phyloP scores from a whole-genome alignment of 2,329 filamentous ascomycete species.

The Fonsecaea monophora region DNA sequence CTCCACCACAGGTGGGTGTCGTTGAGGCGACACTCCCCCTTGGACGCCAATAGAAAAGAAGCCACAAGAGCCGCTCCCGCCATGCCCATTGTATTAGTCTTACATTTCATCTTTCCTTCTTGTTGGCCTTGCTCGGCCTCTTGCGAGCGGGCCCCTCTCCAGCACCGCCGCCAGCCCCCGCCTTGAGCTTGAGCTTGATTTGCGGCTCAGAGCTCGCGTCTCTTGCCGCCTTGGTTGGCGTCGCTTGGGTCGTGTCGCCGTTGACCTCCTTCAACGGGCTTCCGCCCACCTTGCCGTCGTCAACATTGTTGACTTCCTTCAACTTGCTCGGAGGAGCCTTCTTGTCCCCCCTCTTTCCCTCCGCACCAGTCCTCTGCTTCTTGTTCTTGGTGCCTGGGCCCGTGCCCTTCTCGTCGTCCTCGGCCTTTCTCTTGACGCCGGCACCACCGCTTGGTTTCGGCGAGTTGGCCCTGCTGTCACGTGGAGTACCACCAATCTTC shows the following conservation, averaged over 20 bases:
- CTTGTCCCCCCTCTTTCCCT: slow-evolving; percentile 36
- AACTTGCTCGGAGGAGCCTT: slow-evolving; percentile 38
- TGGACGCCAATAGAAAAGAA: background rate
- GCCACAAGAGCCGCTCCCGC: background rate
- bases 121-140: slow-evolving; percentile 30
- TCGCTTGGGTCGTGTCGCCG: slow-evolving; percentile 38
- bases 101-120: slow-evolving; percentile 25
- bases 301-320: slow-evolving; percentile 36
- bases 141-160: slow-evolving; percentile 27
- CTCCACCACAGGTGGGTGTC: background rate
- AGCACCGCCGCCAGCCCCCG: slow-evolving; percentile 3
- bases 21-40: background rate
- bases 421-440: slow-evolving; percentile 39
- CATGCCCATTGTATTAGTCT: slow-evolving; percentile 6
- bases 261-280: slow-evolving; percentile 37
- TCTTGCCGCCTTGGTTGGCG: slow-evolving; percentile 33
- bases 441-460: slow-evolving; percentile 38
- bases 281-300: slow-evolving; percentile 30
- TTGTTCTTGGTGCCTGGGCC: slow-evolving; percentile 24
- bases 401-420: slow-evolving; percentile 31
- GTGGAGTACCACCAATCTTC: slow-evolving; percentile 39
- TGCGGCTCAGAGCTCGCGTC: slow-evolving; percentile 35
- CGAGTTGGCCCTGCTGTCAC: slow-evolving; percentile 40
- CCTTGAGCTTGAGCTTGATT: slow-evolving; percentile 39
- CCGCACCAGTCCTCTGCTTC: slow-evolving; percentile 40